Percentiles rank a stretch among this genome's conserved stretches.
Evolutionary conservation across 2,329 filamentous ascomycete species (phyloP).

Genomic region (Microcyclospora pomicola): DNA sequence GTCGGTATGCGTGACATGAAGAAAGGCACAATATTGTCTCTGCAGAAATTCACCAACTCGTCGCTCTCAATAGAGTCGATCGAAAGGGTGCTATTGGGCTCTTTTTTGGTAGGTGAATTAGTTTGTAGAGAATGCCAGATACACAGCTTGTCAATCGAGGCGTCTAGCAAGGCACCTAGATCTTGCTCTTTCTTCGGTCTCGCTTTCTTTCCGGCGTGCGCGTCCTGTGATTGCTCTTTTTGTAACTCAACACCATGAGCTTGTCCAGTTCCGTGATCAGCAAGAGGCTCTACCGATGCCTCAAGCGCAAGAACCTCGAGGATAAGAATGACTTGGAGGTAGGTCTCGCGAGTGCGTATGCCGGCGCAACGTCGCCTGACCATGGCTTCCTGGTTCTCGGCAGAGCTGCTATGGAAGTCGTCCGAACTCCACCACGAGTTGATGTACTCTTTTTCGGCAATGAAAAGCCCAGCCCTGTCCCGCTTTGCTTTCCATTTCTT

Average conservation of each 20-base stretch:
- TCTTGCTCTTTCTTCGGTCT: slow-evolving; percentile 44
- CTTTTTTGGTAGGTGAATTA: slow-evolving; percentile 38
- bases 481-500: slow-evolving; percentile 51
- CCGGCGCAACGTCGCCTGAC: slow-evolving; percentile 50
- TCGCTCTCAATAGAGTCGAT: slow-evolving; percentile 32
- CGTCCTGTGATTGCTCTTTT: slow-evolving; percentile 8
- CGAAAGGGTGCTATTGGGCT: slow-evolving; percentile 3
- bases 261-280: background rate
- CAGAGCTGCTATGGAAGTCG: slow-evolving; percentile 21
- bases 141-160: slow-evolving; percentile 63
- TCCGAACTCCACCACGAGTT: slow-evolving; percentile 56
- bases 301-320: slow-evolving; percentile 64
- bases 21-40: slow-evolving; percentile 69
- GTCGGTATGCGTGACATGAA: slow-evolving; percentile 65
- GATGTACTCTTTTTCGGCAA: slow-evolving; percentile 50
- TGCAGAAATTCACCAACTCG: slow-evolving; percentile 60
- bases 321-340: slow-evolving; percentile 67
- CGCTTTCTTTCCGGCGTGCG: slow-evolving; percentile 21
- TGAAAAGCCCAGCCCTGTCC: slow-evolving; percentile 55
- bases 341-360: slow-evolving; percentile 60
- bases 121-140: slow-evolving; percentile 70
- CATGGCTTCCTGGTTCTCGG: slow-evolving; percentile 34
- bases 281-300: slow-evolving; percentile 12
- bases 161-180: slow-evolving; percentile 51
- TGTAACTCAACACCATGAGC: slow-evolving; percentile 12